Evolutionary conservation across 106 monocot species (phyloP).

Genomic region (Dactylorhiza incarnata): DNA sequence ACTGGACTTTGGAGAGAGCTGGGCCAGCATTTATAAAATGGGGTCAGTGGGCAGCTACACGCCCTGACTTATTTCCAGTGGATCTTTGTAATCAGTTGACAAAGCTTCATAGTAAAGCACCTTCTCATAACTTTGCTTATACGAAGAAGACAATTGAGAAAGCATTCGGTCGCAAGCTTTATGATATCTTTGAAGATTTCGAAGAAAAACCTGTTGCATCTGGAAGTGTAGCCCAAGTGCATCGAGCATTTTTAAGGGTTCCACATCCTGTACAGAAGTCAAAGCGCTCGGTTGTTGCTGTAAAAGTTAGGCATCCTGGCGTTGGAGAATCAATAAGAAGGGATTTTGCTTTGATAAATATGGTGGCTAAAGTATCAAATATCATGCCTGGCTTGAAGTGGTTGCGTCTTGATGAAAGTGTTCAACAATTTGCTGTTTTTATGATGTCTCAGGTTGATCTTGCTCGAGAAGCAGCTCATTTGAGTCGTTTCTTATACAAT

Average conservation of each 20-base stretch:
- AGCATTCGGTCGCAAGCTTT: conserved; percentile 62
- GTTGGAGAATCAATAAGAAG: conserved; percentile 72
- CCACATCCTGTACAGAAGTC: conserved; percentile 27
- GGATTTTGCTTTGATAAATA: conserved; percentile 75
- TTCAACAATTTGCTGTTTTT: conserved; percentile 81
- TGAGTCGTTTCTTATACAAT: conserved; percentile 82
- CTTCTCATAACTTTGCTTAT: conserved; percentile 61
- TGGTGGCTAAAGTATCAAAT: conserved; percentile 59
- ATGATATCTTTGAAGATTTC: conserved; percentile 77
- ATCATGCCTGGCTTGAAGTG: conserved; percentile 67
- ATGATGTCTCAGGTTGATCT: conserved; percentile 98
- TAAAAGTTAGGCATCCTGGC: conserved; percentile 91
- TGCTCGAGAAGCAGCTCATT: conserved; percentile 81
- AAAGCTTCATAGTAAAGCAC: conserved; percentile 76
- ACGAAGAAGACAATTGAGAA: conserved; percentile 66
- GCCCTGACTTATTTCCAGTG: conserved; percentile 79
- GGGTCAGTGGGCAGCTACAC: conserved; percentile 97
- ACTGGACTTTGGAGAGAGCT: conserved; percentile 56
- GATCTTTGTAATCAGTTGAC: conserved; percentile 66
- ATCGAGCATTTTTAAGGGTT: conserved; percentile 66
- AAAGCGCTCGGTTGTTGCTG: conserved; percentile 61
- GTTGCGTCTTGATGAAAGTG: conserved; percentile 91
- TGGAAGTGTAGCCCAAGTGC: conserved; percentile 82
- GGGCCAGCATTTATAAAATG: conserved; percentile 96
- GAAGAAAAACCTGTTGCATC: conserved; percentile 87